Evolutionary conservation across 2,329 filamentous ascomycete genomes (phyloP).

Genomic region (Stemphylium vesicarium): DNA sequence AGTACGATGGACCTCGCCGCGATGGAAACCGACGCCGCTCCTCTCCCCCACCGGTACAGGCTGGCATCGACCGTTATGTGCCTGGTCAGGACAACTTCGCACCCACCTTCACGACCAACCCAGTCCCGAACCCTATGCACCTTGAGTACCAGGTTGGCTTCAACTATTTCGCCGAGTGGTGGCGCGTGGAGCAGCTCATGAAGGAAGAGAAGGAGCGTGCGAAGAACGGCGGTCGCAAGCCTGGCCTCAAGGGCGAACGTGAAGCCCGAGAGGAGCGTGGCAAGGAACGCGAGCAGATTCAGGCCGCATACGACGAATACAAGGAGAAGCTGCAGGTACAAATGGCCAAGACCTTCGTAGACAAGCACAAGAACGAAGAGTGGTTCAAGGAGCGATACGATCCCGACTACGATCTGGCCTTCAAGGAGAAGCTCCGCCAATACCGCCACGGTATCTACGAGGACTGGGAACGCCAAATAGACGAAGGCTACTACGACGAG

Average conservation of each 20-base stretch:
- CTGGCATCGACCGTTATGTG: constrained; percentile 84
- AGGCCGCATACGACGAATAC: constrained; percentile 70
- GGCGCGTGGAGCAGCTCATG: constrained; percentile 80
- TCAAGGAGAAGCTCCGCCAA: constrained; percentile 77
- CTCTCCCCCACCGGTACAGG: constrained; percentile 64
- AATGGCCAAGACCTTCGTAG: constrained; percentile 89
- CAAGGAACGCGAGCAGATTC: constrained; percentile 79
- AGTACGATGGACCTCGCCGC: constrained; percentile 68
- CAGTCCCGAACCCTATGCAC: constrained; percentile 73
- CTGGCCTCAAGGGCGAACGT: constrained; percentile 67
- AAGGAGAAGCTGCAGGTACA: constrained; percentile 69
- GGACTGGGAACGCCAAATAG: constrained; percentile 89
- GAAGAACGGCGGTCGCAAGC: constrained; percentile 71
- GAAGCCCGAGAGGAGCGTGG: constrained; percentile 76
- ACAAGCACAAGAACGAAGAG: constrained; percentile 91
- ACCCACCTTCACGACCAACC: constrained; percentile 64
- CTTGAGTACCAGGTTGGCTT: constrained; percentile 83
- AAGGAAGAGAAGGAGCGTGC: constrained; percentile 79
- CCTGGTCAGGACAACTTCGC: constrained; percentile 70
- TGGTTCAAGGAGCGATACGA: constrained; percentile 98
- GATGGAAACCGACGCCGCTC: constrained; percentile 67
- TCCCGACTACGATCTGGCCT: constrained; percentile 76
- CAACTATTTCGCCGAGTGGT: constrained; percentile 87
- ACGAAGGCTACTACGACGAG: constrained; percentile 86
- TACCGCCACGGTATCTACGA: constrained; percentile 79